A percentile compares a stretch with the other conserved stretches of the same genome.
Conservation (phyloP, 495 filamentous ascomycete genomes). For the Xylaria grammica region DNA sequence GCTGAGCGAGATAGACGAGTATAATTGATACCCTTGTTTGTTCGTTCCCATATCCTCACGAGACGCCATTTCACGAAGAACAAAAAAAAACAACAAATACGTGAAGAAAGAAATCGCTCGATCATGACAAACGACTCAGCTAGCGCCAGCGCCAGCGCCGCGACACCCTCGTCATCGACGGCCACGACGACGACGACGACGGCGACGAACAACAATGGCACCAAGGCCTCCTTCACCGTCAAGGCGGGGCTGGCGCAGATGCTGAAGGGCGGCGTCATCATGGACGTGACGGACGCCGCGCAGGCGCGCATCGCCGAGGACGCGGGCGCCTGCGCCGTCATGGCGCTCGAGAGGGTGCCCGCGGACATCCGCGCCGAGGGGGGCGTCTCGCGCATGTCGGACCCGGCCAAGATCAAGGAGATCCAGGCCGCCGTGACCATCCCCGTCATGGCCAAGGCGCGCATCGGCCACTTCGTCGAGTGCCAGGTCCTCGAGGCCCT, state of each 20-base stretch:
- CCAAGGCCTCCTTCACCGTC: slow-evolving; percentile 64
- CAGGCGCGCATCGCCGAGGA: slow-evolving; percentile 98
- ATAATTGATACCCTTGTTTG: not conserved
- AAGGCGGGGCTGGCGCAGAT: slow-evolving; percentile 96
- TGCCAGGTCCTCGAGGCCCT: slow-evolving; percentile 97
- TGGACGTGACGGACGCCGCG: slow-evolving; percentile 95
- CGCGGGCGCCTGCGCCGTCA: slow-evolving; percentile 93
- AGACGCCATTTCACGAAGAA: not conserved
- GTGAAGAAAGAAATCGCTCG: not conserved
- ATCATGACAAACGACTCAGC: slow-evolving; percentile 36
- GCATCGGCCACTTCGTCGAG: slow-evolving; percentile 97
- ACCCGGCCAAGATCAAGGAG: slow-evolving; percentile 92
- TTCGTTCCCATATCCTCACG: not conserved
- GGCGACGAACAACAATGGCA: slow-evolving; percentile 29
- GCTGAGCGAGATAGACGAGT: not conserved
- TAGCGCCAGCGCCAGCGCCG: slow-evolving; percentile 22
- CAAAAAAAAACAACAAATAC: not conserved
- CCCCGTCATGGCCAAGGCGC: slow-evolving; percentile 98
- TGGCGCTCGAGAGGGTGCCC: slow-evolving; percentile 97
- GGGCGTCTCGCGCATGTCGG: slow-evolving; percentile 96
- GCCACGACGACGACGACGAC: slow-evolving; percentile 16
- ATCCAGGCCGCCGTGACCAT: slow-evolving; percentile 98
- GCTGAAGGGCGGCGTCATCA: slow-evolving; percentile 98
- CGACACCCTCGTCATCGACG: slow-evolving; percentile 14
- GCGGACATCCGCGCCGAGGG: slow-evolving; percentile 93